Percentiles rank a stretch among this genome's conserved stretches.
These are phyloP conservation scores for Pelagophyceae sp. DNA, from an alignment of 352 stramenopile genomes.

Conservation along the genomic window DNA sequence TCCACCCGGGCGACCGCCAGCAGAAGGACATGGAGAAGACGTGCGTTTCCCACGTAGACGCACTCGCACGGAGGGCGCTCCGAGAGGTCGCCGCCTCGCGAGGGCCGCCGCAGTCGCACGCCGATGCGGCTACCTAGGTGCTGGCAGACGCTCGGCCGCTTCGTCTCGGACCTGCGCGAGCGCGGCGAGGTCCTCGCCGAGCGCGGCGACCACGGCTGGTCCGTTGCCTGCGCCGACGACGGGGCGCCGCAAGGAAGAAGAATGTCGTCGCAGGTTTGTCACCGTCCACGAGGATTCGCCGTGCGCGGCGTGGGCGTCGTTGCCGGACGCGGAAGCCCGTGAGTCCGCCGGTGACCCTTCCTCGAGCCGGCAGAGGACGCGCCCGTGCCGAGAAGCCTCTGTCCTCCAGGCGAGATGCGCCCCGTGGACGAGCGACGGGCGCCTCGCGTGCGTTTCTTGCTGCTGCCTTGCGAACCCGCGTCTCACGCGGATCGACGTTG, in stretches of 20 bases:
- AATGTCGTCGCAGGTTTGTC: background rate
- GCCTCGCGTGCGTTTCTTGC: background rate
- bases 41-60: no score
- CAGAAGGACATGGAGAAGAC: constrained; percentile 8
- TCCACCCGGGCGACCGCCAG: constrained; percentile 10
- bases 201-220: constrained; percentile 6
- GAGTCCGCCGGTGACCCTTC: no score
- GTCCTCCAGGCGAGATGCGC: no score
- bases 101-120: no score
- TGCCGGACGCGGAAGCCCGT: background rate
- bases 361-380: background rate
- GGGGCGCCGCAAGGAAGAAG: background rate
- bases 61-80: constrained; percentile 12
- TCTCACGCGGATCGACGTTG: no score
- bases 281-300: background rate
- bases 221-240: no score
- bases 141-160: background rate
- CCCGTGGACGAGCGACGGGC: background rate
- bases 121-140: no score
- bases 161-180: background rate
- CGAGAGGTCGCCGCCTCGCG: background rate
- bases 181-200: background rate
- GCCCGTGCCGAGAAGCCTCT: no score
- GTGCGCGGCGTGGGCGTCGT: background rate
- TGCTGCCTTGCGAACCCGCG: background rate